Evolutionary conservation across 2,329 filamentous ascomycete species (phyloP), one percentile per base, ranked within the genome.

Genomic region (Xylaria sp.): DNA sequence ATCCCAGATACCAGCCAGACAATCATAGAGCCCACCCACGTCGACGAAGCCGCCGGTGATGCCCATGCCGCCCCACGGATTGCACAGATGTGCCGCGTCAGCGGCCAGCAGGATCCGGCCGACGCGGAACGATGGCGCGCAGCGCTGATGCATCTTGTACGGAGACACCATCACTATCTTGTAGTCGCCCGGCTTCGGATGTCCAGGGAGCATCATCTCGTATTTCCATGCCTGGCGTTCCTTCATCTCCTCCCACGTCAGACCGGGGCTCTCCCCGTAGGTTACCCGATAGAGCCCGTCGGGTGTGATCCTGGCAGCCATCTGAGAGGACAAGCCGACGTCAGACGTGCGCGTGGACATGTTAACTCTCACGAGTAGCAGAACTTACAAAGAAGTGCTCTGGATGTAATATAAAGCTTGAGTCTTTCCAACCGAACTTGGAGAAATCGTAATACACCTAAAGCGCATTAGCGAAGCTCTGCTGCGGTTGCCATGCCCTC

Each of bases 21-120:
- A 89, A 72, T 91, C 88, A 67, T 84, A 88, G 6, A 91, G 82
- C 0, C 87, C 87, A 12, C 87, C 88, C 2, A 89, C 84, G 72
- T 91, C 89, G n/a, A 88, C 87, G 64, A 91, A 87, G 0, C 89
- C 89, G 6, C 88, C 88, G 0, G 88, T 90, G 59, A 91, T 84
- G 1, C 89, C 89, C 18, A 90, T 80, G 0, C 89, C 89, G 55
- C 89, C 89, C 78, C 85, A 85, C 0, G 84, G 83, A 74, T 85
- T 86, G 74, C 84, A 86, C 18, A 85, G 72, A 62, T 90, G 89
- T 2, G 88, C 89, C 1, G 89, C 88, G 78, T 91, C 89, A 0
- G 88, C 88, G 1, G 85, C 88, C 0, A 91, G 80, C 5, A 89
- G 67, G 48, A 90, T 80, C 7, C 86, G 84, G 0, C 88, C 88